phyloP scores from a whole-genome alignment of 129 eudicot species.

The Flaveria robusta region DNA sequence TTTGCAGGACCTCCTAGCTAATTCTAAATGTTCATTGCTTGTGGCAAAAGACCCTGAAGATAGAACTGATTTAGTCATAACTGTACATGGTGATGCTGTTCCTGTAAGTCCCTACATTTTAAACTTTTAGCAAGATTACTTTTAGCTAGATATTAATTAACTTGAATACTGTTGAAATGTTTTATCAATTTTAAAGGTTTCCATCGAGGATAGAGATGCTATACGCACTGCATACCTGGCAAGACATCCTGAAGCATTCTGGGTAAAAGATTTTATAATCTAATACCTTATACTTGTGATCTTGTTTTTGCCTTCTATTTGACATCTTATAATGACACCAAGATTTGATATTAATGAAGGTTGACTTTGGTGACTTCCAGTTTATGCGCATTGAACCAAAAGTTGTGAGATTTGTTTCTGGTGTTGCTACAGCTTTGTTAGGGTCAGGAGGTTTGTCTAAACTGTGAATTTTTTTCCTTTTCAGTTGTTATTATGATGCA shows the following conservation, averaged over 20 bases:
- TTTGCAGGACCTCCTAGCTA: slow-evolving; percentile 83
- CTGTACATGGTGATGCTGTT: slow-evolving; percentile 88
- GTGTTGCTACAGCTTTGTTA: slow-evolving; percentile 92
- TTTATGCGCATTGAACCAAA: slow-evolving; percentile 89
- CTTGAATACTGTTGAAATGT: slow-evolving; percentile 14
- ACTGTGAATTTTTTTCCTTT: background rate
- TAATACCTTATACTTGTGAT: slow-evolving; percentile 7
- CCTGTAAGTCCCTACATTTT: slow-evolving; percentile 49
- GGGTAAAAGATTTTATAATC: slow-evolving; percentile 51
- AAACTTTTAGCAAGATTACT: background rate
- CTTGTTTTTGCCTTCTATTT: background rate
- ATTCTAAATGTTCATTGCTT: slow-evolving; percentile 92
- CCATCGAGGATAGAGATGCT: slow-evolving; percentile 57
- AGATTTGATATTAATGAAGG: slow-evolving; percentile 48
- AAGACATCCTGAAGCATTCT: slow-evolving; percentile 89
- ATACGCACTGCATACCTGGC: slow-evolving; percentile 84
- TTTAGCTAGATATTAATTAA: slow-evolving; percentile 9
- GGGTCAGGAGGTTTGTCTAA: slow-evolving; percentile 90
- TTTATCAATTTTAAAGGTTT: slow-evolving; percentile 47
- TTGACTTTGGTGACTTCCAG: slow-evolving; percentile 98
- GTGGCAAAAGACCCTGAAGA: slow-evolving; percentile 92
- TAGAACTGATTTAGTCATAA: slow-evolving; percentile 81
- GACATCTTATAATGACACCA: slow-evolving; percentile 10
- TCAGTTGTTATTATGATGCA: slow-evolving; percentile 21
- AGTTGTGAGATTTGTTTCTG: slow-evolving; percentile 92